These are phyloP conservation scores for Boletus reticulatus DNA, from an alignment of 768 basidiomycete species.

Conservation along the genomic window DNA sequence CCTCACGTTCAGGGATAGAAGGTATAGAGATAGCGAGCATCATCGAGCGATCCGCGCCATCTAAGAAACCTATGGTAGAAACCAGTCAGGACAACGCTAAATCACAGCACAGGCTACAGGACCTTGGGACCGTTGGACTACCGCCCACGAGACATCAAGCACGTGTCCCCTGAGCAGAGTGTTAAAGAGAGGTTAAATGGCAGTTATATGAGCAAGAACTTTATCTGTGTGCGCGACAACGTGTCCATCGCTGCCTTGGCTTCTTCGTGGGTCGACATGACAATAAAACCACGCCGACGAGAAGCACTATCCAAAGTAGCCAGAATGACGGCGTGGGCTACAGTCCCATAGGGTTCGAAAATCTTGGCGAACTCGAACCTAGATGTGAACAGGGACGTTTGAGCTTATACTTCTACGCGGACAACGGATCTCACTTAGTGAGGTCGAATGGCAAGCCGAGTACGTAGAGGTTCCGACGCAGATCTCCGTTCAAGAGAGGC, in stretches of 20 bases:
- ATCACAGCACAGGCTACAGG: background rate
- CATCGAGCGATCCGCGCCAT: slow-evolving; percentile 75
- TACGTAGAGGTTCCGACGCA: slow-evolving; percentile 79
- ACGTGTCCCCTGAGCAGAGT: slow-evolving; percentile 55
- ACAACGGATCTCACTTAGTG: slow-evolving; percentile 53
- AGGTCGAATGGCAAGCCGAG: slow-evolving; percentile 81
- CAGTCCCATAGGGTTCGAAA: slow-evolving; percentile 64
- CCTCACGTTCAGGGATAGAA: slow-evolving; percentile 28
- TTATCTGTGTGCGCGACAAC: slow-evolving; percentile 66
- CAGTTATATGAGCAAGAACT: slow-evolving; percentile 41
- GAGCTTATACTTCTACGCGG: background rate
- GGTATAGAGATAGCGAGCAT: slow-evolving; percentile 50
- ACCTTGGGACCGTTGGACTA: slow-evolving; percentile 86
- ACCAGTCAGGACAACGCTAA: slow-evolving; percentile 1
- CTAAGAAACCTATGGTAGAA: slow-evolving; percentile 59
- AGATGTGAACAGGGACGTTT: background rate
- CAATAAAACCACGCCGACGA: slow-evolving; percentile 78
- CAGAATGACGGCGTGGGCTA: slow-evolving; percentile 75
- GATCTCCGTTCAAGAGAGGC: slow-evolving; percentile 35
- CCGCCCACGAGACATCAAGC: slow-evolving; percentile 84
- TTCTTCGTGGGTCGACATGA: slow-evolving; percentile 73
- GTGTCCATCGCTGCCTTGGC: slow-evolving; percentile 66
- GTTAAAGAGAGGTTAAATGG: background rate
- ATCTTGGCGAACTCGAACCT: slow-evolving; percentile 57
- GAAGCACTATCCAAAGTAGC: slow-evolving; percentile 85